Evolutionary conservation across 2,329 filamentous ascomycete species (phyloP), one percentile per base, ranked within the genome.

Genomic region (Aaosphaeria arxii): DNA sequence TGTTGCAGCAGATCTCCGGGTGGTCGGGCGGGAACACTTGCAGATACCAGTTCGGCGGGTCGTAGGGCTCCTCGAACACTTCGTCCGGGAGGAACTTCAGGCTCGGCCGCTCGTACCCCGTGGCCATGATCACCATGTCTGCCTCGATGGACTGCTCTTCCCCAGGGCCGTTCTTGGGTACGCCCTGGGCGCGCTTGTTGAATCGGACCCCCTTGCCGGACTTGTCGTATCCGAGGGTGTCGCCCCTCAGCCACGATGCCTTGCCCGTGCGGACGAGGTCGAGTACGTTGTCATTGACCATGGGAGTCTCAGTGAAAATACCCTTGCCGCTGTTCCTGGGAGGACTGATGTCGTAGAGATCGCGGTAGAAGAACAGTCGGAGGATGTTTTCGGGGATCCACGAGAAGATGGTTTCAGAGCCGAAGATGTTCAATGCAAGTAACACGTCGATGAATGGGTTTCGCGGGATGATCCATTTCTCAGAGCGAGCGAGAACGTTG

Each of bases 391-490:
- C 89, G 0, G 90, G 89, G 36, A 95, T 86, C 77, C 84, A 89
- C 1, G 86, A 89, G 13, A 94, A 71, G 0, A 80, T 66, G 0
- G 87, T 94, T 67, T 94, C 87, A 40, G 86, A 83, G 1, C 89
- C 89, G 50, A 91, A 85, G 44, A 94, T 80, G 67, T 95, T 95
- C 59, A 90, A 73, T 2, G 87, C 81, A 1, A 95, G 79, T 1
- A 95, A 75, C 1, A 81, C 76, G 63, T 95, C 85, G 44, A 94
- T 77, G 40, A 94, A 43, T 0, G 88, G 75, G 55, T 95, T 94
- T 6, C 90, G 81, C 0, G 89, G 89, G 45, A 92, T 91, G 53
- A 94, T 89, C 89, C 88, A 92, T 67, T 92, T 94, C 58, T 92
- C 88, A 11, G 84, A 88, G 40, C 89, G 80, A 0, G 89, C 83